These are phyloP conservation scores for Pluteus cervinus DNA, from an alignment of 768 basidiomycete genomes.

Conservation along the genomic window DNA sequence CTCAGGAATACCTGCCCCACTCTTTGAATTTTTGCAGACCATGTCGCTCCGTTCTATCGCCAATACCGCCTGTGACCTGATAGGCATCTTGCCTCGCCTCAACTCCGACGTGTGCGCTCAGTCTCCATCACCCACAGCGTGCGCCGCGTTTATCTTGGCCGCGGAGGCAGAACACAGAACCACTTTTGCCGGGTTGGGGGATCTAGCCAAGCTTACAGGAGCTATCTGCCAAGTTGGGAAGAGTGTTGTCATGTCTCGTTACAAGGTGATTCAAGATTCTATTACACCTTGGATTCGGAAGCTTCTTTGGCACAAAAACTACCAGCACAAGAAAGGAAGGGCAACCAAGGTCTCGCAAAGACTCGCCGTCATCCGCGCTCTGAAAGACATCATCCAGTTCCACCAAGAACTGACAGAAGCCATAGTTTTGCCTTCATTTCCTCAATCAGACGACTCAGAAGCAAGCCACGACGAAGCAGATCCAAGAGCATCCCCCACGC, in stretches of 20 bases:
- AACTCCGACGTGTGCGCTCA: constrained; percentile 27
- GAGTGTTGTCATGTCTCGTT: constrained; percentile 59
- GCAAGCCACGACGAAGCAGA: constrained; percentile 11
- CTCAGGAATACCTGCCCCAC: constrained; percentile 22
- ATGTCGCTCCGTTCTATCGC: constrained; percentile 35
- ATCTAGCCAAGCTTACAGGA: constrained; percentile 55
- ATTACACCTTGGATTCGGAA: constrained; percentile 53
- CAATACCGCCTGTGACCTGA: constrained; percentile 41
- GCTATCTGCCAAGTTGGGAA: constrained; percentile 43
- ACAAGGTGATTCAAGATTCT: constrained; percentile 58
- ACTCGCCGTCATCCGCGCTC: constrained; percentile 56
- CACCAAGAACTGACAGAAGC: constrained; percentile 55
- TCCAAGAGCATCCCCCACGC: too few relatives aligned
- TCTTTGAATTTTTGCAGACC: constrained; percentile 32
- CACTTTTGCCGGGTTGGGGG: constrained; percentile 45
- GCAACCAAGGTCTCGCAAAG: constrained; percentile 61
- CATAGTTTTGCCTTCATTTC: constrained; percentile 29
- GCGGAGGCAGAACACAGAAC: constrained; percentile 60
- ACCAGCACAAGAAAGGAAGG: constrained; percentile 41
- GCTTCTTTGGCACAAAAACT: constrained; percentile 72
- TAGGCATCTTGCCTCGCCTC: constrained; percentile 33
- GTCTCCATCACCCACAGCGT: constrained; percentile 47
- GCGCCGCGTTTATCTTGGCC: constrained; percentile 63
- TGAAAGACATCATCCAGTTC: constrained; percentile 66
- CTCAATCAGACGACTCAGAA: constrained; percentile 1